phyloP scores from a whole-genome alignment of 1,284 basidiomycete species.

The Tilletia caries region DNA sequence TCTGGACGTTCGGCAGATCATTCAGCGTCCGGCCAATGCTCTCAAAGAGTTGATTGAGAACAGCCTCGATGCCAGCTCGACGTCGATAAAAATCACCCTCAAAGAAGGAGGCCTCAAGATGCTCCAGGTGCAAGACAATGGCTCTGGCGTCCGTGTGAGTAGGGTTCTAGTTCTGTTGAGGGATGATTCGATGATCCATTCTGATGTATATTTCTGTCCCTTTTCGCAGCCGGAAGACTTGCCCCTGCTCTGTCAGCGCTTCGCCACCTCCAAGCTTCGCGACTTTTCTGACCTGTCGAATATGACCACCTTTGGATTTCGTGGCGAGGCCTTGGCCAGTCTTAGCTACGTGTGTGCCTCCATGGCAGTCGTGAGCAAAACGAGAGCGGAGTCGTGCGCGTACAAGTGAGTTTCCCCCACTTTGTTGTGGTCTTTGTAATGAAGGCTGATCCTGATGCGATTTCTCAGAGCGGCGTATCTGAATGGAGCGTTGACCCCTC shows the following conservation, averaged over 20 bases:
- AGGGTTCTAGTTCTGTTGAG: no score
- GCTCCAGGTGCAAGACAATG: constrained; percentile 94
- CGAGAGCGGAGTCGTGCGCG: constrained; percentile 35
- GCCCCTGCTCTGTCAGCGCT: constrained; percentile 85
- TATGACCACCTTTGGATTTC: constrained; percentile 92
- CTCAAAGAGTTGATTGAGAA: constrained; percentile 97
- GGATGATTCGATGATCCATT: no score
- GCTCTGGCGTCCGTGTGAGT: constrained; percentile 80
- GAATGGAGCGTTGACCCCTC: constrained; percentile 32
- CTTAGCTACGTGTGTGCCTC: constrained; percentile 86
- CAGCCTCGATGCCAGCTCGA: constrained; percentile 84
- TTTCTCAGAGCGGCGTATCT: constrained; percentile 37
- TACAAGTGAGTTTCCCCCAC: constrained; percentile 29
- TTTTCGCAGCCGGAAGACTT: constrained; percentile 64
- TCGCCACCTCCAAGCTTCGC: constrained; percentile 90
- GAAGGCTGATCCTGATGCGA: not conserved
- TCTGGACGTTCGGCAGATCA: constrained; percentile 60
- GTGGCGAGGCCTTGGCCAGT: constrained; percentile 93
- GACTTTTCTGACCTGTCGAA: constrained; percentile 79
- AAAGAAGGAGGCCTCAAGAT: constrained; percentile 96
- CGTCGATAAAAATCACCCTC: constrained; percentile 77
- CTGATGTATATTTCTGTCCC: not conserved
- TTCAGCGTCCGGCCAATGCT: constrained; percentile 90
- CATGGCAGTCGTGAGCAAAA: constrained; percentile 80
- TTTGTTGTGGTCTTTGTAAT: not conserved